Conservation (phyloP, 768 basidiomycete species). For the Naganishia vaughanmartiniae region DNA sequence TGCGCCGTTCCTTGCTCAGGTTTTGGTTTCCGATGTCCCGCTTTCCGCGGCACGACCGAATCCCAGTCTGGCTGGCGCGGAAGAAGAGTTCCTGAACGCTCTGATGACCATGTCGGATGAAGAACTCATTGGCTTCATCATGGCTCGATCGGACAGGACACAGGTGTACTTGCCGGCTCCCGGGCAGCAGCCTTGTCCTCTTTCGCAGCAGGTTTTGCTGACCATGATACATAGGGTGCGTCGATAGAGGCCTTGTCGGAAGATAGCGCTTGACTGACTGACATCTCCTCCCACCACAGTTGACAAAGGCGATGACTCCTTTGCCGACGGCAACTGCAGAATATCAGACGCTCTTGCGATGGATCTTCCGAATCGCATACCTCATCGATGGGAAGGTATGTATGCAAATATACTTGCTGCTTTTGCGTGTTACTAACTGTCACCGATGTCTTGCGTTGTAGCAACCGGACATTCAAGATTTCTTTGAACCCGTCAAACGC, state of each 20-base stretch:
- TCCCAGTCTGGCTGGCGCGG: constrained; percentile 30
- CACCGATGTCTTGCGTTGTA: neutral
- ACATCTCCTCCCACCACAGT: neutral
- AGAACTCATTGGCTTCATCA: constrained; percentile 37
- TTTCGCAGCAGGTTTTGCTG: constrained; percentile 46
- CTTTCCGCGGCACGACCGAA: constrained; percentile 1
- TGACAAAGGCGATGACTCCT: constrained; percentile 13
- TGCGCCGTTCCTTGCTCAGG: neutral
- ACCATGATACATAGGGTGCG: constrained; percentile 48
- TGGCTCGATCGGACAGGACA: constrained; percentile 32
- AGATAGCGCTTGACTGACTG: neutral
- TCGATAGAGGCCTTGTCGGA: neutral
- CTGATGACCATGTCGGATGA: constrained; percentile 32
- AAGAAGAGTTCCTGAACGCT: constrained; percentile 42
- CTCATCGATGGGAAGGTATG: constrained; percentile 16
- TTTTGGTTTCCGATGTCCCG: neutral
- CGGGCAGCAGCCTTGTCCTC: constrained; percentile 30
- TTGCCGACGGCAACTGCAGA: constrained; percentile 8
- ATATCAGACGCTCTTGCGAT: constrained; percentile 11
- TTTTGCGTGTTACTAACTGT: neutral
- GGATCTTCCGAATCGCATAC: constrained; percentile 9
- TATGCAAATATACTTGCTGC: neutral
- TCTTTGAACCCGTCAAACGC: constrained; percentile 16
- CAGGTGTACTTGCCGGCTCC: constrained; percentile 38
- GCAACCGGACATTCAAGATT: constrained; percentile 12